phyloP scores from a whole-genome alignment of 352 stramenopile species.

The Pythium chondricola region DNA sequence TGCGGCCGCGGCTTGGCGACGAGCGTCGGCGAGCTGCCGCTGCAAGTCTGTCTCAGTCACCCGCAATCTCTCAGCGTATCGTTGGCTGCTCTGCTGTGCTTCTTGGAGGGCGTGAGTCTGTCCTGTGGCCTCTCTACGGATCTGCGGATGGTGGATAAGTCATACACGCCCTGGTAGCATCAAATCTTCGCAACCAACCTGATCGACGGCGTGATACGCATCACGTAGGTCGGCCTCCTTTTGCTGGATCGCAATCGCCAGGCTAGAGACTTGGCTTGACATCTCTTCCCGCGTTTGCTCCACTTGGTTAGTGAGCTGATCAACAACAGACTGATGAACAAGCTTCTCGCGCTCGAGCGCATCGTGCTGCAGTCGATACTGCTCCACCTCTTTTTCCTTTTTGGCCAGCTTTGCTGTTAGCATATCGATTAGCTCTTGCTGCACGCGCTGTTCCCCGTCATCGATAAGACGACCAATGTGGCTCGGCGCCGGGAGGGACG shows the following conservation, averaged over 20 bases:
- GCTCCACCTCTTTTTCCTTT: constrained; percentile 56
- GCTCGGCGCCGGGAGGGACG: background rate
- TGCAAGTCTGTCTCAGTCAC: constrained; percentile 11
- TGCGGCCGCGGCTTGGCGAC: background rate
- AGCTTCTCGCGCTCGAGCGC: background rate
- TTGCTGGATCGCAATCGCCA: constrained; percentile 1
- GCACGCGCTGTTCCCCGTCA: constrained; percentile 44
- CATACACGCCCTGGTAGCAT: background rate
- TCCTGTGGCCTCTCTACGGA: constrained; percentile 24
- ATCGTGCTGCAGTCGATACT: constrained; percentile 30
- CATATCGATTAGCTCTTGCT: constrained; percentile 60
- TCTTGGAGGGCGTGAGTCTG: constrained; percentile 30
- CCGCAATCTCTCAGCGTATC: constrained; percentile 2
- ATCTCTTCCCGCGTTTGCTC: background rate
- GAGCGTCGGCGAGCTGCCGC: background rate
- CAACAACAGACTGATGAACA: background rate
- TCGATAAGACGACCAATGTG: constrained; percentile 21
- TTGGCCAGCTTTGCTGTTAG: constrained; percentile 52
- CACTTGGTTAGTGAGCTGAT: constrained; percentile 2
- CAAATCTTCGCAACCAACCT: background rate
- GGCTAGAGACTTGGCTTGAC: background rate
- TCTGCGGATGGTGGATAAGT: constrained; percentile 9
- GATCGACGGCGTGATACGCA: constrained; percentile 3
- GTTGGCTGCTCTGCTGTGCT: constrained; percentile 33
- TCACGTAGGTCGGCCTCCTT: constrained; percentile 27